Base-by-base conservation (phyloP, 805 yeast genomes). In the Kuraishia molischiana region DNA sequence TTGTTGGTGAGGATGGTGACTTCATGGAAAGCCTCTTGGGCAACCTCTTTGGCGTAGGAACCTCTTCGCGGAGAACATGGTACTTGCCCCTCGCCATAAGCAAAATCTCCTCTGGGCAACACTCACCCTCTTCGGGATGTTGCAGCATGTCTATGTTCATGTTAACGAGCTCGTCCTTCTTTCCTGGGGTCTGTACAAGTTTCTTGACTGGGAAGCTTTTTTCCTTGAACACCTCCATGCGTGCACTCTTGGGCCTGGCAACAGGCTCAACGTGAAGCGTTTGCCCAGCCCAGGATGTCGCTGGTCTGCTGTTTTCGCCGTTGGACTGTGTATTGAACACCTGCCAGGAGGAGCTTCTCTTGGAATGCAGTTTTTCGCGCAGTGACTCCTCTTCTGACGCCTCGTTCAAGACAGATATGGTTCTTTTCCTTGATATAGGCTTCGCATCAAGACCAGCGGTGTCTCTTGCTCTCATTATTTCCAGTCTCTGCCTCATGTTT, bases 271-370 rank as follows among this genome's bases (percentile, higher is more conserved):
- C 18, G 6, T 15, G 28, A 6, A 35, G 29, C n/a, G 58, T 62
- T 47, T 82, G 80, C 1, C 90, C 87, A 11, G 59, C 62, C 83
- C 90, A 78, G 1, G 79, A 69, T 6, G 59, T 62, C 1, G 86
- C 66, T 2, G 62, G 59, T 17, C 72, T 31, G 5, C 53, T 58
- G 50, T 85, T 85, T 52, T 85, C 95, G 17, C 29, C 14, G 13
- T 6, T 14, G 14, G 31, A 28, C 13, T 28, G 31, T 8, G 17
- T 14, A 22, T 22, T 22, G 10, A 22, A 8, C 26, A 22, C 26
- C 10, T 22, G 8, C 26, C 26, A 22, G 26, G 26, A 22, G 8
- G 17, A 28, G 6, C 5, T 14, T 14, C 17, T 11, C 13, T 28
- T 28, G 8, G 31, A 28, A 9, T 28, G 31, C 31, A 28, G 17